Base-by-base conservation (phyloP, 345 rosid genomes). In the Boechera stricta region DNA sequence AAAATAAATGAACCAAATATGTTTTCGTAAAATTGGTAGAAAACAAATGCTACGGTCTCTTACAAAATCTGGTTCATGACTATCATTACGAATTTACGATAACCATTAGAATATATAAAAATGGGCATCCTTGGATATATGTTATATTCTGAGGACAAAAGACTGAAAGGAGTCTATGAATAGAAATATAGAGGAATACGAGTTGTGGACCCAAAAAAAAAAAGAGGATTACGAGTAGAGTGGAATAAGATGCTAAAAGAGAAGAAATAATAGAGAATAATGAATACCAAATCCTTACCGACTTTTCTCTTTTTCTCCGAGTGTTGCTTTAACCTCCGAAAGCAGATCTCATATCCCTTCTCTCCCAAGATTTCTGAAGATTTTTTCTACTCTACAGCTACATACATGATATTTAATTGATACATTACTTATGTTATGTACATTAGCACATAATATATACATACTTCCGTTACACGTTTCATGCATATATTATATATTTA, bases 311-410 rank as follows among this genome's bases (percentile, higher is more conserved):
- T 63, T 69, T 62, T 35, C 48, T 26, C 24, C 35, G 2, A 53
- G 41, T 62, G 55, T 51, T 41, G 41, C 66, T 77, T 70, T 77
- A 69, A 28, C 49, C 48, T 53, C 49, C 36, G 49, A 36, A 70
- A 77, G 66, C 44, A 64, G 76, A 77, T 77, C 64, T 76, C 60
- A 39, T 71, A 47, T 70, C 42, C 21, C 76, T 77, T 77, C 72
- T 64, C 66, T 49, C 80, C 66, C 61, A 77, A 48, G 76, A 64
- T 56, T 77, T 55, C 44, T 36, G 16, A 28, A 59, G 62, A 60
- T 59, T n/a, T 74, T 39, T 54, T 10, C 13, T 31, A 7, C 62
- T 53, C 54, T 49, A 10, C 12, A 41, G 18, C 12, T 31, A n/a
- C 59, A 45, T 47, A 18, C 9, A 9, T 52, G 12, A 36, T 41